phyloP scores from a whole-genome alignment of 768 basidiomycete genomes.

The Cyclocybe cylindracea region DNA sequence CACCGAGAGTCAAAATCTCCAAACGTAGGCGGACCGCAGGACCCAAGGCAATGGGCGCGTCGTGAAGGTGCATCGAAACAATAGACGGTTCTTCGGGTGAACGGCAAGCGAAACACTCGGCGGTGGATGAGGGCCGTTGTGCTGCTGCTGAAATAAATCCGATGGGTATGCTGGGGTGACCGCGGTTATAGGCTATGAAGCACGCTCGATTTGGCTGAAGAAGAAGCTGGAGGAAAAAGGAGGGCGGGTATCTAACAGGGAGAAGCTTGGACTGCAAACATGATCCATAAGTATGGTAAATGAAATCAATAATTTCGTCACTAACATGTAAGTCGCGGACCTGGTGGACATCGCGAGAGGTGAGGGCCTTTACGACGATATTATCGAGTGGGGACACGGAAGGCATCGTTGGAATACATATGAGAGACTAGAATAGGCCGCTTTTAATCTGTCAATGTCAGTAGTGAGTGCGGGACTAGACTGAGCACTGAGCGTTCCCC shows the following conservation, averaged over 20 bases:
- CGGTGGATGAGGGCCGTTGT: conserved; percentile 24
- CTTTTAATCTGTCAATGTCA: no score
- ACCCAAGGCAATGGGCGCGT: conserved; percentile 15
- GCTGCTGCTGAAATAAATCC: conserved; percentile 46
- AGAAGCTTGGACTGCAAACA: conserved; percentile 32
- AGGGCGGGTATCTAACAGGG: conserved; percentile 39
- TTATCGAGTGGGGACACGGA: conserved; percentile 13
- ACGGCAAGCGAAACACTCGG: conserved; percentile 10
- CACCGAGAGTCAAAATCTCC: conserved; percentile 55
- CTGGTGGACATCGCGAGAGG: conserved; percentile 32
- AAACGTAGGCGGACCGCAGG: conserved; percentile 28
- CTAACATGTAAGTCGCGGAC: conserved; percentile 45
- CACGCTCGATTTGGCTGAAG: conserved; percentile 40
- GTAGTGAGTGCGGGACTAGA: background rate
- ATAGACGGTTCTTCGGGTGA: conserved; percentile 7
- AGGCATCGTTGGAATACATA: no score
- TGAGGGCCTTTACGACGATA: conserved; percentile 33
- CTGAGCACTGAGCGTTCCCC: background rate
- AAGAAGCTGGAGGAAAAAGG: conserved; percentile 50
- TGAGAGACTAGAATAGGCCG: no score
- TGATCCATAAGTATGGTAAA: conserved; percentile 7
- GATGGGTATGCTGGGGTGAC: conserved; percentile 30
- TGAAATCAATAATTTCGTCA: conserved; percentile 7
- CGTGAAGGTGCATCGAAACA: conserved; percentile 14
- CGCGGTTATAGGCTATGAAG: conserved; percentile 37